Evolutionary conservation across 1,284 basidiomycete genomes (phyloP).

Genomic region (Sanghuangporus weigelae): DNA sequence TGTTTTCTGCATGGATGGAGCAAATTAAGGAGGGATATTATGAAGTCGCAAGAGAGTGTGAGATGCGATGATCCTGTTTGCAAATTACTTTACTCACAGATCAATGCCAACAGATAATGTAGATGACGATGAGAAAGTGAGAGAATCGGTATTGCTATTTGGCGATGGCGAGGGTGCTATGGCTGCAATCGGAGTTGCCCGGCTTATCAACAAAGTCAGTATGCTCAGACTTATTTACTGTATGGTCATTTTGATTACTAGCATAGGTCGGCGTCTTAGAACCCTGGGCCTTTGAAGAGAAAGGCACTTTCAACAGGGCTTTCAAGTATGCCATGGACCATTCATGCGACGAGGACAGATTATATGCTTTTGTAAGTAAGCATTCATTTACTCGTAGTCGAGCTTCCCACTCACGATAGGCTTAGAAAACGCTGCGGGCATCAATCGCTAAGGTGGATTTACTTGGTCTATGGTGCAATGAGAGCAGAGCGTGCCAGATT

Average conservation of each 20-base stretch:
- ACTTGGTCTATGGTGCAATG: no score
- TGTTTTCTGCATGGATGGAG: background rate
- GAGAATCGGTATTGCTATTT: background rate
- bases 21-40: background rate
- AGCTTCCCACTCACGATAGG: no score
- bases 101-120: background rate
- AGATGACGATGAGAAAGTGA: background rate
- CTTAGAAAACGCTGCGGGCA: no score
- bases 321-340: no score
- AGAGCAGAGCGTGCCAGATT: no score
- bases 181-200: background rate
- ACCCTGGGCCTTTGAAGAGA: no score
- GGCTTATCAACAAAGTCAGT: background rate
- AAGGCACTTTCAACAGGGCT: no score
- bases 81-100: background rate
- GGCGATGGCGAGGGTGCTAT: background rate
- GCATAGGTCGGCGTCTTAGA: background rate
- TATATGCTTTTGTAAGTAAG: no score
- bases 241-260: background rate
- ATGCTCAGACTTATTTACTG: background rate
- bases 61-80: background rate
- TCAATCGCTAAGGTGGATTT: no score
- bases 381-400: no score
- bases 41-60: background rate
- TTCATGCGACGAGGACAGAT: no score